Base-by-base conservation (phyloP, 202 grass and related monocot species). In the Schoenoplectus tabernaemontani region DNA sequence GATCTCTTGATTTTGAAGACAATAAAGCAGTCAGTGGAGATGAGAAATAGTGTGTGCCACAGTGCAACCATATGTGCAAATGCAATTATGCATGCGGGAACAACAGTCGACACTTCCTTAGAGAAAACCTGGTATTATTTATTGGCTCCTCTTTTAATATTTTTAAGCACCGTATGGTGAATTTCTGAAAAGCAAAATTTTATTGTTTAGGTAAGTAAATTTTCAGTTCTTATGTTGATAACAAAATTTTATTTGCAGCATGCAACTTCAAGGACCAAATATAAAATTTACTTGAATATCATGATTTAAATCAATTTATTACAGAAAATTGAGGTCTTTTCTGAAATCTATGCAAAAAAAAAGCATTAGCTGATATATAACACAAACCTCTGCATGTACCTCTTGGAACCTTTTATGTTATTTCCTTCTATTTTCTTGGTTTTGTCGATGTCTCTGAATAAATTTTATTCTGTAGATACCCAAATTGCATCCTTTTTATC, bases 41-140 rank as follows among this genome's bases (percentile, higher is more conserved):
- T 99, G 96, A 93, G 96, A 83, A 99, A 99, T 81, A 99, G 92
- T 82, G 96, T 99, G 62, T 99, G 96, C 87, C 96, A 99, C 82
- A 99, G 96, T 60, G 96, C 96, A 57, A 93, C 96, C 38, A 99
- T 99, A 63, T 99, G 96, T 44, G 86, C 96, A 76, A 99, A 99
- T 87, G 96, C 96, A 59, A 77, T 99, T 77, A 99, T 99, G 96
- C 96, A 99, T 85, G 96, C 96, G 22, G 96, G 96, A 81, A 99
- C 96, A 82, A 99, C 96, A 48, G 96, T 99, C 7, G 96, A 99
- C 75, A 99, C 96, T 99, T 99, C 67, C 90, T 99, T 67, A 96
- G 96, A 89, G 96, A 99, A 84, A 93, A 99, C 58, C 82, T 99
- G 92, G 96, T 99, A 92, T 9, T 17, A 23, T 34, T 9, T 81